A percentile compares a stretch with the other conserved stretches of the same genome.
phyloP scores from a whole-genome alignment of 2,329 filamentous ascomycete species.

The Clarireedia homoeocarpa region DNA sequence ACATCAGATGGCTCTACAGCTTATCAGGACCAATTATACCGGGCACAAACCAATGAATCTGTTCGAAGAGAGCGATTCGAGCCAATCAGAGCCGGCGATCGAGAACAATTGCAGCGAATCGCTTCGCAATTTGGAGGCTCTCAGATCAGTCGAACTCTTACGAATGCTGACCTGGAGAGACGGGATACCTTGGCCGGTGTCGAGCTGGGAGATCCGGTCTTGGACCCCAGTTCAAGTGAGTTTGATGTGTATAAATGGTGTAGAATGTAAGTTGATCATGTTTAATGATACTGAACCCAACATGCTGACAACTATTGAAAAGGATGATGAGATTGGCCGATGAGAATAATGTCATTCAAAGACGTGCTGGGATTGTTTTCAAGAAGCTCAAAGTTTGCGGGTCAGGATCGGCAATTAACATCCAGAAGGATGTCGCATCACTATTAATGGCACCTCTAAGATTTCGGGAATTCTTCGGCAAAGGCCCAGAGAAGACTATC shows the following conservation, averaged over 20 bases:
- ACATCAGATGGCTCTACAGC: constrained; percentile 11
- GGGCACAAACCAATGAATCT: constrained; percentile 14
- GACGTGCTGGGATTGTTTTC: constrained; percentile 53
- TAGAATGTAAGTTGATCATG: constrained; percentile 15
- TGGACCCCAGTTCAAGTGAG: constrained; percentile 41
- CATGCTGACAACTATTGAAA: background rate
- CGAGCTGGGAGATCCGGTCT: constrained; percentile 36
- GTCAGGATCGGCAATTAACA: constrained; percentile 56
- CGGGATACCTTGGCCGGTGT: constrained; percentile 31
- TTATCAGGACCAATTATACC: constrained; percentile 4
- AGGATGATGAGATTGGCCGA: constrained; percentile 37
- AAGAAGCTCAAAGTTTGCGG: constrained; percentile 59
- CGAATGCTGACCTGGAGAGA: constrained; percentile 12
- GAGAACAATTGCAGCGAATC: constrained; percentile 22
- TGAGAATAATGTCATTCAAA: constrained; percentile 46
- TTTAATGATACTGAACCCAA: background rate
- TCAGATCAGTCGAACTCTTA: constrained; percentile 10
- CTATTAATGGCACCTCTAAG: constrained; percentile 50
- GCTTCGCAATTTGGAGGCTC: constrained; percentile 20
- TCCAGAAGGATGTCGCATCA: constrained; percentile 60
- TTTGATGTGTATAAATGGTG: constrained; percentile 23
- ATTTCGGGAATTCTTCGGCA: constrained; percentile 46
- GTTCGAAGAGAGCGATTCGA: constrained; percentile 17
- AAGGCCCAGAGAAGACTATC: constrained; percentile 48
- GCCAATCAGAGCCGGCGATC: constrained; percentile 20